Conservation (phyloP, 805 yeast species). For the Lipomyces lipofer region DNA sequence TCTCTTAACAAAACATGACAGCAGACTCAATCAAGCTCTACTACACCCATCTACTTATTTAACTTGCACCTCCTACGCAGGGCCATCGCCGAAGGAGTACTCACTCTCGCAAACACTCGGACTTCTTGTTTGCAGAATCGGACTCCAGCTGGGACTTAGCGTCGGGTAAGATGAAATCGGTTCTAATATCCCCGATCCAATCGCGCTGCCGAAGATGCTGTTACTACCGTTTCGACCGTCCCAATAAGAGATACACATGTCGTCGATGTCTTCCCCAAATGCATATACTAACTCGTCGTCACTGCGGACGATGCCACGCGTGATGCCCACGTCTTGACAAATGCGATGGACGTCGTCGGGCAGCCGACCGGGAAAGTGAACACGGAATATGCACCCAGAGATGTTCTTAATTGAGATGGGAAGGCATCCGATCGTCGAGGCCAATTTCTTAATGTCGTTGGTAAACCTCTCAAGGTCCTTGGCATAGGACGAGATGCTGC, state of each 20-base stretch:
- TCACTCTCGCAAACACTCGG: background rate
- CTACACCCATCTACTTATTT: too few species aligned
- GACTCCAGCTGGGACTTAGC: too few species aligned
- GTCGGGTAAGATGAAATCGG: too few species aligned
- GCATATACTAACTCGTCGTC: constrained; percentile 1
- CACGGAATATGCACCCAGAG: constrained; percentile 47
- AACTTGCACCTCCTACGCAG: too few species aligned
- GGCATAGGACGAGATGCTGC: constrained; percentile 38
- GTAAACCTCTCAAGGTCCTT: constrained; percentile 36
- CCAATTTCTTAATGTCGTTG: constrained; percentile 46
- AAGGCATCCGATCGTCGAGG: constrained; percentile 58
- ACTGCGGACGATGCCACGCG: constrained; percentile 14
- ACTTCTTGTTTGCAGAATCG: background rate
- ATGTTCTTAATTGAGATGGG: constrained; percentile 53
- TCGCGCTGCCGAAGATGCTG: too few species aligned
- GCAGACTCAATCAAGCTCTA: too few species aligned
- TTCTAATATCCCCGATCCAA: too few species aligned
- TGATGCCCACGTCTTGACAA: constrained; percentile 18
- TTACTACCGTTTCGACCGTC: too few species aligned
- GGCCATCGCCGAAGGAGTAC: too few species aligned
- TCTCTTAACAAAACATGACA: too few species aligned
- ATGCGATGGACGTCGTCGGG: constrained; percentile 51
- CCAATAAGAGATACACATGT: too few species aligned
- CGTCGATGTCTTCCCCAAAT: too few species aligned
- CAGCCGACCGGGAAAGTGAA: constrained; percentile 74